phyloP scores from a whole-genome alignment of 169 alveolate genomes.

The Babesia ovis region DNA sequence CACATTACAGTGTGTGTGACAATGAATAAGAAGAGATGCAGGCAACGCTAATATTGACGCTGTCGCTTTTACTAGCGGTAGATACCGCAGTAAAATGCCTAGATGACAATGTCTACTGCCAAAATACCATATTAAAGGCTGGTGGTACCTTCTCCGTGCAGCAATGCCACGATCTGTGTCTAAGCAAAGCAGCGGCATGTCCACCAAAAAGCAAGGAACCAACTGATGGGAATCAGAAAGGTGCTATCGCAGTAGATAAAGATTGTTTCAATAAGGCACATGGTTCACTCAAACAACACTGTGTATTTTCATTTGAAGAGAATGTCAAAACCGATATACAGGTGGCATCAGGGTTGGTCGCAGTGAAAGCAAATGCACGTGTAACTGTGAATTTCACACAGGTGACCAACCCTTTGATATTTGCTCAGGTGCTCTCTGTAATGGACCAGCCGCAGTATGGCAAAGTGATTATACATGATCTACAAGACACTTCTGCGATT shows the following conservation, averaged over 20 bases:
- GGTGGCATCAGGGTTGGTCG: background rate
- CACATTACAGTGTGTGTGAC: background rate
- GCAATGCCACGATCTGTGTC: slow-evolving; percentile 3
- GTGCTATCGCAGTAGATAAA: background rate
- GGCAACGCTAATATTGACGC: background rate
- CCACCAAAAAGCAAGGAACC: background rate
- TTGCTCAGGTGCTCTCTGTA: slow-evolving; percentile 1
- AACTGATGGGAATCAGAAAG: background rate
- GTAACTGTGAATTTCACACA: background rate
- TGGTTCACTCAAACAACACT: background rate
- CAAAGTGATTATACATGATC: background rate
- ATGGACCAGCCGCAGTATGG: background rate
- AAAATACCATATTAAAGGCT: background rate
- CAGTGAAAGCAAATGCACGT: too few species aligned
- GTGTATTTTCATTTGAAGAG: background rate
- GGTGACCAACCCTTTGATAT: slow-evolving; percentile 2
- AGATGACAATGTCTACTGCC: slow-evolving; percentile 19
- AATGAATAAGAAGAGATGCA: background rate
- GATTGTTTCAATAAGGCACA: background rate
- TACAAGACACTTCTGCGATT: background rate
- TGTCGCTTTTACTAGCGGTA: background rate
- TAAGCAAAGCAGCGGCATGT: background rate
- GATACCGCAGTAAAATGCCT: background rate
- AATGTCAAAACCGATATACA: background rate
- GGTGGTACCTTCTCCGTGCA: background rate